Conservation (phyloP, 2,329 filamentous ascomycete genomes). For the Phaeoacremonium minimum region DNA sequence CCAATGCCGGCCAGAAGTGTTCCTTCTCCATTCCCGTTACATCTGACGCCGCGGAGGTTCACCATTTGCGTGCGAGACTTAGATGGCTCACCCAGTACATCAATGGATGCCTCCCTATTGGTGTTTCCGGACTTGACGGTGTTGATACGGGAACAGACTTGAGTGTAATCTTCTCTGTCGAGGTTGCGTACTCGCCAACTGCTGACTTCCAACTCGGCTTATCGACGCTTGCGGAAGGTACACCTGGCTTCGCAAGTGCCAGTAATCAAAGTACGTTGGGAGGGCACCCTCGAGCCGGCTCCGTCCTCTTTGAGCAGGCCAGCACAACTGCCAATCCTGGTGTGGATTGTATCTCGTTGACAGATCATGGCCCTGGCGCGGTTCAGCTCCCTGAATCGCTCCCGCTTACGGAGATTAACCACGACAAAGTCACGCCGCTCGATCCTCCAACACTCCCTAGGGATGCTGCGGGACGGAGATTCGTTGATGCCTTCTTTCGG, state of each 20-base stretch:
- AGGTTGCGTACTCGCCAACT: too few species aligned
- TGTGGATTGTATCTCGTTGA: background rate
- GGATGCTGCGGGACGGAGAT: slow-evolving; percentile 22
- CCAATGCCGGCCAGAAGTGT: slow-evolving; percentile 31
- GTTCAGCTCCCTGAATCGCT: background rate
- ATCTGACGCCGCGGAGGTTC: slow-evolving; percentile 25
- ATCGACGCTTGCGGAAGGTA: background rate
- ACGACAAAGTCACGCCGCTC: background rate
- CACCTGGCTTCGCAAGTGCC: background rate
- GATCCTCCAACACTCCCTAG: slow-evolving; percentile 9
- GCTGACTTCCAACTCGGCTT: slow-evolving; percentile 1
- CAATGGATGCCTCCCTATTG: slow-evolving; percentile 20
- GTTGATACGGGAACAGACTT: slow-evolving; percentile 32
- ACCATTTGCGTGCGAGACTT: slow-evolving; percentile 32
- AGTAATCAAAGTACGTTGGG: background rate
- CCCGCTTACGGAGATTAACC: background rate
- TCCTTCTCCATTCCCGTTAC: slow-evolving; percentile 24
- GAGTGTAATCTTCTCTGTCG: slow-evolving; percentile 7
- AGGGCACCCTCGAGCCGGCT: background rate
- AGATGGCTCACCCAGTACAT: slow-evolving; percentile 33
- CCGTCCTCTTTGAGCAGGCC: background rate
- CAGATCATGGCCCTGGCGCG: background rate
- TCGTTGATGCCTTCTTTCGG: slow-evolving; percentile 39
- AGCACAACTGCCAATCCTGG: background rate
- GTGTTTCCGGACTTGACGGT: slow-evolving; percentile 21